Evolutionary conservation across 129 eudicot species (phyloP), one percentile per base, ranked within the genome.

Genomic region (Chrysanthemum makinoi): DNA sequence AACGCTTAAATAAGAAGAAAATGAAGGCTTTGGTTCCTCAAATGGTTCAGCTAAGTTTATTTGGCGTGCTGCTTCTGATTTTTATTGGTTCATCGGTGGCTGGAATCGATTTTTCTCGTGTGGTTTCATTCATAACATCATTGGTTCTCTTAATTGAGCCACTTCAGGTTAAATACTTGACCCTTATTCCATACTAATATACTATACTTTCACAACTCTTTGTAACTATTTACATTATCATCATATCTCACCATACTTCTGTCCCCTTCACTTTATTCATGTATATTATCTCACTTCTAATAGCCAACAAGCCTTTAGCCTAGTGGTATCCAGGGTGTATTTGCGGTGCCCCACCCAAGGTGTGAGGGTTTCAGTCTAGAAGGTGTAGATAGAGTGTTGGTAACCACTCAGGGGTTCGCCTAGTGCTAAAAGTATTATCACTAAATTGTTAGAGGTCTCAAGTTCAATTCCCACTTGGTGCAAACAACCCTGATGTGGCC

Each of bases 21-120:
- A 77, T 90, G 96, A 94, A 94, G 82, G 92, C 91, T 3, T 83
- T 94, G 65, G 82, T 90, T 76, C 97, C 99, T 75, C 96, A 88
- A 55, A 79, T 94, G 73, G 86, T 90, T 30, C 97, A 89, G 64
- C 51, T 79, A 72, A 81, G 86, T 18, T 84, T 86, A 73, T 90
- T 77, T 11, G 94, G 97, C 58, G 81, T 77, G 55, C 74, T 90
- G 44, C 82, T 87, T 63, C 39, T 74, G 26, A 72, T 90, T 20
- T 83, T 82, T 71, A 72, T 86, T 39, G 86, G 82, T 65, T 90
- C 93, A 54, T 66, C 85, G 70, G 79, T 82, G 19, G 72, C 83
- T 71, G 74, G 86, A 60, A 74, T 86, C 19, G 83, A 89, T 63
- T 86, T 74, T 65, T 83, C 89, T 53, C 78, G 87, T 58, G 74